Evolutionary conservation across 192 early-diverging fungal species (phyloP).

Genomic region (Linnemannia zychae): DNA sequence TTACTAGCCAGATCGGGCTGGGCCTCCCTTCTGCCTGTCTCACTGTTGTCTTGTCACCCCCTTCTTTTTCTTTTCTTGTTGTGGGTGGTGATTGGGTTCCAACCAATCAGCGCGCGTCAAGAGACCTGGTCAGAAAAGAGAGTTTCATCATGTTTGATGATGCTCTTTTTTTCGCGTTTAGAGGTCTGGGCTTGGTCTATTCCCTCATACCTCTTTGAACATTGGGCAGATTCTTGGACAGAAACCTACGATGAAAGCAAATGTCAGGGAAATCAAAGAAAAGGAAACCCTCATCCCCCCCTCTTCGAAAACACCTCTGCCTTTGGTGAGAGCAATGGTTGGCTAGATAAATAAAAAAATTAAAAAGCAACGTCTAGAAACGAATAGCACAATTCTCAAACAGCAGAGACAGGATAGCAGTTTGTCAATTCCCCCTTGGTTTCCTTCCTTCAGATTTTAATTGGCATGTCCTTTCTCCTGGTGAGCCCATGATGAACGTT

Average conservation of each 20-base stretch:
- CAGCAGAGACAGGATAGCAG: not conserved
- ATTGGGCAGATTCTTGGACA: no score
- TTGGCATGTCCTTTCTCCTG: not conserved
- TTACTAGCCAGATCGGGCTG: not conserved
- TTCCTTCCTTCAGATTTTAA: not conserved
- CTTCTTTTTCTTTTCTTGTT: not conserved
- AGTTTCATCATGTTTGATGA: not conserved
- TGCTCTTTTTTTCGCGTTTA: not conserved
- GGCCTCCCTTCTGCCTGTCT: not conserved
- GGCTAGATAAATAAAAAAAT: not conserved
- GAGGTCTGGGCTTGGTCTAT: conserved; percentile 1
- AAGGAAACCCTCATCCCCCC: no score
- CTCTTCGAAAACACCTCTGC: not conserved
- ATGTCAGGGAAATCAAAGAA: not conserved
- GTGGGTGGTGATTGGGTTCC: not conserved
- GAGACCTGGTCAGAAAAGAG: not conserved
- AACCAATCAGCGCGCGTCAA: conserved; percentile 1
- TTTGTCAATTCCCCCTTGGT: not conserved
- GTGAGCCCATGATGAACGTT: not conserved
- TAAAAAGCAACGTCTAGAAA: not conserved
- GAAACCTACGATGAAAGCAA: not conserved
- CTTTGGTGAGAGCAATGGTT: not conserved
- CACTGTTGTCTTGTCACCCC: not conserved
- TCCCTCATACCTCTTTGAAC: not conserved
- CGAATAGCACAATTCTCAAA: not conserved